These are phyloP conservation scores for Speleostelium caveatum DNA, from an alignment of 78 protist species.

Conservation along the genomic window DNA sequence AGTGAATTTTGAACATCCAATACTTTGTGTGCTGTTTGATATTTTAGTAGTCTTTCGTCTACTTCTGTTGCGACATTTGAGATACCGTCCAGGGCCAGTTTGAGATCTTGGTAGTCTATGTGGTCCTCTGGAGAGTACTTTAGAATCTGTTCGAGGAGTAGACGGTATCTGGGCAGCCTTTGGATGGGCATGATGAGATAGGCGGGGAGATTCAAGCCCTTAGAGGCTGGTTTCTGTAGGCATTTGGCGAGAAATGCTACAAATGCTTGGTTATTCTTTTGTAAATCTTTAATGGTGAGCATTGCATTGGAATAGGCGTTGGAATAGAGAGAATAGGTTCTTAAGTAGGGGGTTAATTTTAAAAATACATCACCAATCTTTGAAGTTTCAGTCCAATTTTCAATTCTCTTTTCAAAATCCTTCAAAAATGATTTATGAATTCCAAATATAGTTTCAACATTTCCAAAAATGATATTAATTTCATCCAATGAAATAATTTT, in stretches of 20 bases:
- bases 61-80: slow-evolving; percentile 13
- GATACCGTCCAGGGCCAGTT: neutral
- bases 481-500: slow-evolving; percentile 57
- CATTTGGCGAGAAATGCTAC: slow-evolving; percentile 38
- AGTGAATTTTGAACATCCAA: slow-evolving; percentile 65
- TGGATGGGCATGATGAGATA: slow-evolving; percentile 77
- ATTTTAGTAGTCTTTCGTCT: slow-evolving; percentile 51
- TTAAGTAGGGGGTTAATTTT: slow-evolving; percentile 39
- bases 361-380: slow-evolving; percentile 67
- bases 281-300: slow-evolving; percentile 24
- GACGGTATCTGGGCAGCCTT: slow-evolving; percentile 63
- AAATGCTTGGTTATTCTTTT: slow-evolving; percentile 32
- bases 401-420: slow-evolving; percentile 28
- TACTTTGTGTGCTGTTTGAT: slow-evolving; percentile 61
- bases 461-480: slow-evolving; percentile 43
- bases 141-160: slow-evolving; percentile 41
- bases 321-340: slow-evolving; percentile 44
- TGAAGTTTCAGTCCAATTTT: slow-evolving; percentile 46
- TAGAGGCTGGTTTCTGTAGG: slow-evolving; percentile 57
- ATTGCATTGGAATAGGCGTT: slow-evolving; percentile 30
- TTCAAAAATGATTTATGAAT: slow-evolving; percentile 63
- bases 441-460: slow-evolving; percentile 55
- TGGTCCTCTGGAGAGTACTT: slow-evolving; percentile 23
- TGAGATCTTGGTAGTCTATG: slow-evolving; percentile 35
- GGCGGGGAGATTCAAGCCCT: slow-evolving; percentile 33